Conservation (phyloP, 176 grass and related monocot genomes). For the Rhipidocladum racemiflorum region DNA sequence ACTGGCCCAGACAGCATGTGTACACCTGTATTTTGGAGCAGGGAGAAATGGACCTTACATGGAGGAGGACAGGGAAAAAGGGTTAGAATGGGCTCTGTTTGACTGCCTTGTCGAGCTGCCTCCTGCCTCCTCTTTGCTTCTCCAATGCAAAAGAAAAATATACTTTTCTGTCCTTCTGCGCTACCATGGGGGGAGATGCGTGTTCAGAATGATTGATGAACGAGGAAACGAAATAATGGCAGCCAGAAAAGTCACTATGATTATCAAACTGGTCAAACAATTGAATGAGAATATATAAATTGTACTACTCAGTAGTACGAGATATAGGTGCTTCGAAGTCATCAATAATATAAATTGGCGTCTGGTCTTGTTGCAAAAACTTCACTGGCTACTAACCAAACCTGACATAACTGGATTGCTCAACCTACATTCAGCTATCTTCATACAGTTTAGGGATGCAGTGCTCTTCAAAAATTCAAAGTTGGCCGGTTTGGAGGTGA, state of each 20-base stretch:
- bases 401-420: neutral
- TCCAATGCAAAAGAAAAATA: constrained; percentile 25
- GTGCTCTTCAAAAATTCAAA: neutral
- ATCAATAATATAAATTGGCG: neutral
- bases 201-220: constrained; percentile 53
- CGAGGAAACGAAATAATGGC: constrained; percentile 41
- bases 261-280: constrained; percentile 39
- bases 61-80: constrained; percentile 5
- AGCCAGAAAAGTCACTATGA: constrained; percentile 32
- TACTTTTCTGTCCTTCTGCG: constrained; percentile 36
- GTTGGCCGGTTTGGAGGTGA: neutral
- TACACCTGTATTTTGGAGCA: constrained; percentile 28
- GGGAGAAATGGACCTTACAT: constrained; percentile 36
- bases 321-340: neutral
- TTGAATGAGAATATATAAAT: neutral
- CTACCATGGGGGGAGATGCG: neutral
- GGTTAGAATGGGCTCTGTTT: constrained; percentile 48
- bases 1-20: constrained; percentile 33
- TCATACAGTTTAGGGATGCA: neutral
- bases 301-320: neutral
- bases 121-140: constrained; percentile 32
- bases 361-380: neutral
- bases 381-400: neutral
- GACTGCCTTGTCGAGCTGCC: constrained; percentile 45
- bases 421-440: neutral